A percentile compares a stretch with the other conserved stretches of the same genome.
phyloP scores from a whole-genome alignment of 2,329 filamentous ascomycete genomes.

The Epichloe festucae region DNA sequence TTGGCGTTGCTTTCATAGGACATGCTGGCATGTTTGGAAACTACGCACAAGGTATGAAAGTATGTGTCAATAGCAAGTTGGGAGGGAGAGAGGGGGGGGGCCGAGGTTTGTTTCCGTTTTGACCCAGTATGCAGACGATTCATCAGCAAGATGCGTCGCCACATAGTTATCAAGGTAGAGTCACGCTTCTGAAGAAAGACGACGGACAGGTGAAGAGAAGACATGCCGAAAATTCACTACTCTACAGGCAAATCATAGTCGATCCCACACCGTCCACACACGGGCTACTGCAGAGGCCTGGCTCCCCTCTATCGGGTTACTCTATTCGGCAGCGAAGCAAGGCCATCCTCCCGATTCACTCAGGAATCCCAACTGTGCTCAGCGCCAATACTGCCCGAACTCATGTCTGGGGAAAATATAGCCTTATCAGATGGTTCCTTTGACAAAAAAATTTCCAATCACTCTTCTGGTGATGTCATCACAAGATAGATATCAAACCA shows the following conservation, averaged over 20 bases:
- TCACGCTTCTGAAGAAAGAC: no score
- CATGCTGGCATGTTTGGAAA: no score
- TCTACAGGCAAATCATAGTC: conserved; percentile 6
- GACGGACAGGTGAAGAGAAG: background rate
- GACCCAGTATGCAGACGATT: no score
- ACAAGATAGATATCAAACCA: background rate
- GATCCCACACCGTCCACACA: background rate
- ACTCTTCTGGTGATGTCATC: background rate
- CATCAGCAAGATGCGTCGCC: no score
- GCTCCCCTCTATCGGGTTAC: background rate
- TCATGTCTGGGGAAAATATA: background rate
- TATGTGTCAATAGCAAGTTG: no score
- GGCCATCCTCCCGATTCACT: background rate
- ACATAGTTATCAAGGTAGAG: no score
- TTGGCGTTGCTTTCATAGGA: no score
- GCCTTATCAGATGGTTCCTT: background rate
- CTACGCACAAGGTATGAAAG: no score
- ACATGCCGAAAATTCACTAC: conserved; percentile 2
- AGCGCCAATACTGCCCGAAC: background rate
- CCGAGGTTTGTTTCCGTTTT: no score
- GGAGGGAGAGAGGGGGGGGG: no score
- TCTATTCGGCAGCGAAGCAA: background rate
- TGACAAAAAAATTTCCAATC: background rate
- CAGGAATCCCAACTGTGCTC: background rate
- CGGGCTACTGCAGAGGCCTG: background rate